Evolutionary conservation across 805 yeast genomes (phyloP).

Genomic region (Saturnispora besseyi): DNA sequence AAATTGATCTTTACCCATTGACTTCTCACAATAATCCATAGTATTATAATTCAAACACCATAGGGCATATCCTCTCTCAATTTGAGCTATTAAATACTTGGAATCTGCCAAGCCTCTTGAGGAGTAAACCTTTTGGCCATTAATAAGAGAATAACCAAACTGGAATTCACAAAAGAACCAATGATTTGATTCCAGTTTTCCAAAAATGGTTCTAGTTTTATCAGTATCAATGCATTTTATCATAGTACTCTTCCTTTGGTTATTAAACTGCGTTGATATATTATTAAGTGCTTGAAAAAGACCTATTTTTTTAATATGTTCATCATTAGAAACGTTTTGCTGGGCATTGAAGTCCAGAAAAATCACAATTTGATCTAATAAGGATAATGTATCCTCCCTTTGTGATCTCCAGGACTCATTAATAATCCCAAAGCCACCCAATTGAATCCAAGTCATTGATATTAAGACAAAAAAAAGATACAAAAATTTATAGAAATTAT

Average conservation of each 20-base stretch:
- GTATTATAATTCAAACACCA: constrained; percentile 29
- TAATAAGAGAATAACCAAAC: constrained; percentile 9
- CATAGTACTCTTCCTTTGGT: background rate
- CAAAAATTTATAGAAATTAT: background rate
- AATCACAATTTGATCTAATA: constrained; percentile 19
- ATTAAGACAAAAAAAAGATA: background rate
- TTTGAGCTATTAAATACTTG: constrained; percentile 25
- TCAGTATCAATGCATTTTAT: constrained; percentile 26
- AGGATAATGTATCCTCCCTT: constrained; percentile 17
- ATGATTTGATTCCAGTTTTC: constrained; percentile 14
- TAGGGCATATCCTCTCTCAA: constrained; percentile 26
- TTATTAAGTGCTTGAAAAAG: constrained; percentile 22
- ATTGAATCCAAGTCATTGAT: background rate
- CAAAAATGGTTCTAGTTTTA: constrained; percentile 25
- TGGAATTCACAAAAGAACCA: constrained; percentile 27
- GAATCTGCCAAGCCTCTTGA: constrained; percentile 26
- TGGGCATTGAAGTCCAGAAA: constrained; percentile 18
- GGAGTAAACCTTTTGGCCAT: constrained; percentile 9
- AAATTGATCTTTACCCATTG: constrained; percentile 1
- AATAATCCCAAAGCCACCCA: constrained; percentile 18
- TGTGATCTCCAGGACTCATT: constrained; percentile 15
- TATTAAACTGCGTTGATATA: constrained; percentile 20
- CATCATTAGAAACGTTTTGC: constrained; percentile 4
- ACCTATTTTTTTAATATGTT: constrained; percentile 15
- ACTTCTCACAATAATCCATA: constrained; percentile 8